phyloP scores from a whole-genome alignment of 208 protist genomes.

The Leishmania aethiopica region DNA sequence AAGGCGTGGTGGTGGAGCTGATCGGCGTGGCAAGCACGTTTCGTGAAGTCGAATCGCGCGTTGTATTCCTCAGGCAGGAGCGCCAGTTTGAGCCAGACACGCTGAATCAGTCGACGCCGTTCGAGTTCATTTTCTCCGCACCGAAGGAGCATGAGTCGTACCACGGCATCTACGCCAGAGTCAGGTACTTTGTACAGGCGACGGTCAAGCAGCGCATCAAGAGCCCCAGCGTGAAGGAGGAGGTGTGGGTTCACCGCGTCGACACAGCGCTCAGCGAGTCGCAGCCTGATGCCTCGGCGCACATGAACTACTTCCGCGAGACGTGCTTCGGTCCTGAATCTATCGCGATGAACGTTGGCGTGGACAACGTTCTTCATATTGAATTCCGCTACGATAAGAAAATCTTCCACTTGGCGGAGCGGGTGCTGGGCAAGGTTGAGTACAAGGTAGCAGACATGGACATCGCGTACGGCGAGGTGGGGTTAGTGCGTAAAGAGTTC shows the following conservation, averaged over 20 bases:
- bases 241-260: constrained; percentile 79
- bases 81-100: constrained; percentile 75
- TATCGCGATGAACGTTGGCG: constrained; percentile 85
- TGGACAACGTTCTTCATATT: constrained; percentile 89
- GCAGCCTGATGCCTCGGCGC: constrained; percentile 57
- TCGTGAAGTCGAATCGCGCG: constrained; percentile 21
- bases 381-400: constrained; percentile 91
- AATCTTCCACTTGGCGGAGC: constrained; percentile 75
- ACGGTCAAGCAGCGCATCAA: constrained; percentile 71
- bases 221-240: constrained; percentile 55
- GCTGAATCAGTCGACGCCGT: constrained; percentile 36
- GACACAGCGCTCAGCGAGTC: constrained; percentile 48
- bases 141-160: constrained; percentile 88
- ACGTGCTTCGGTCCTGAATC: constrained; percentile 68
- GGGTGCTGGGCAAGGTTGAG: constrained; percentile 79
- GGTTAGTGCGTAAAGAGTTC: constrained; percentile 78
- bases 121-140: constrained; percentile 79
- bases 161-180: constrained; percentile 64
- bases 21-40: constrained; percentile 52
- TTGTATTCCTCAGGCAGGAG: constrained; percentile 69
- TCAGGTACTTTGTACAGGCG: constrained; percentile 70
- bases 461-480: constrained; percentile 77
- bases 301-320: constrained; percentile 77
- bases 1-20: constrained; percentile 75
- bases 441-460: constrained; percentile 85